Evolutionary conservation across 345 rosid genomes (phyloP).

Genomic region (Boechera stricta): DNA sequence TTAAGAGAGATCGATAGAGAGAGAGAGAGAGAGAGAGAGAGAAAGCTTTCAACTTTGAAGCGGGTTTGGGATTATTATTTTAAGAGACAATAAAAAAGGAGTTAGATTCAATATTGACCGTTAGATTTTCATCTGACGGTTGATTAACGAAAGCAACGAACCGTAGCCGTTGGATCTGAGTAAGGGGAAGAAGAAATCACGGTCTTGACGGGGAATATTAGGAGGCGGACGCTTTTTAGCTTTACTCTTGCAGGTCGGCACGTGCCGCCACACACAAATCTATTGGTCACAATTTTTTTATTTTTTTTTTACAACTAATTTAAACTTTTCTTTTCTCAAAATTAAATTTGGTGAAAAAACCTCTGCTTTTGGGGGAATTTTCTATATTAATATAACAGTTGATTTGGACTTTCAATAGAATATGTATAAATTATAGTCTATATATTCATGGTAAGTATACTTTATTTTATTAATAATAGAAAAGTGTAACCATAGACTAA

Average conservation of each 20-base stretch:
- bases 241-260: conserved; percentile 65
- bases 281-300: not conserved
- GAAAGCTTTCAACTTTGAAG: conserved; percentile 35
- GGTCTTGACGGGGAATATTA: conserved; percentile 57
- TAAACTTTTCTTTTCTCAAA: conserved; percentile 2
- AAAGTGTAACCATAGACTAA: conserved; percentile 19
- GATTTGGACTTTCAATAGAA: conserved; percentile 20
- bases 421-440: not conserved
- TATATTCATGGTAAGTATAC: conserved; percentile 28
- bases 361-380: conserved; percentile 26
- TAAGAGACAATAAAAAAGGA: conserved; percentile 36
- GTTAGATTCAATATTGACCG: conserved; percentile 54
- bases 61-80: conserved; percentile 48
- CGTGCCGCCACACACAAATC: conserved; percentile 53
- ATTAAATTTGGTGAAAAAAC: conserved; percentile 12
- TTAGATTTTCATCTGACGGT: conserved; percentile 56
- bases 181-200: conserved; percentile 37
- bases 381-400: conserved; percentile 20
- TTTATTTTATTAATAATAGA: conserved; percentile 6
- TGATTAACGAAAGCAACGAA: not conserved
- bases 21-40: conserved; percentile 13
- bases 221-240: conserved; percentile 47
- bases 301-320: not conserved
- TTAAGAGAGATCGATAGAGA: conserved; percentile 13
- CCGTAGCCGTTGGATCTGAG: conserved; percentile 55